Base-by-base conservation (phyloP, 2,329 filamentous ascomycete species). In the Coniella lustricola region DNA sequence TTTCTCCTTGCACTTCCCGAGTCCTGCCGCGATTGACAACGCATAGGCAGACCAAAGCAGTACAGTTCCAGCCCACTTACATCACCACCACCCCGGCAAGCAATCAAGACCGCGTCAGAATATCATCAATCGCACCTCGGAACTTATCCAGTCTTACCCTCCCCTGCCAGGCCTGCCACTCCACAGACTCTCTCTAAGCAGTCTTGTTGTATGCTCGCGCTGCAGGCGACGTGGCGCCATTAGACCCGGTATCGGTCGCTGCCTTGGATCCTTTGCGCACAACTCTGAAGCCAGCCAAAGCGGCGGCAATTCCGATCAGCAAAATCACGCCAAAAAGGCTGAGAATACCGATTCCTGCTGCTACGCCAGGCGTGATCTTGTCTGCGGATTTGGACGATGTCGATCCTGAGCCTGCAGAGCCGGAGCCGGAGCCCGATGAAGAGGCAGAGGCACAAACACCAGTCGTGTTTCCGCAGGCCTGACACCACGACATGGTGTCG, bases 401-500 rank as follows among this genome's bases (percentile, higher is more conserved):
- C 43, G 31, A 49, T 12, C 29, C 21, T 1, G 39, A 33, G 0
- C 35, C 44, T 17, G 55, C 21, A 1, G 39, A 33, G 0, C 35
- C 44, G 16, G 55, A 50, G 1, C 53, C 49, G 3, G 59, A 53
- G 5, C 46, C 56, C 16, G 58, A 59, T 17, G 55, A 54, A 1
- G 64, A 56, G 18, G 55, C 52, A 1, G 63, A 55, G 7, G 81
- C 80, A 61, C 88, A 93, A 20, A 72, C 67, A 2, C 82, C 84
- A 0, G 80, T 84, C 0, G 74, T 76, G 67, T 87, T 89, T 4
- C 86, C 86, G 64, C 90, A 95, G 49, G 76, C 74, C 2, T 64
- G 62, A 68, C 89, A 95, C 89, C 89, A 95, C 47, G 79, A 65
- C 49, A 72, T 61, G 7, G 80, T 81, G 44, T 76, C 73, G n/a